These are phyloP conservation scores for Aspergillus transmontanensis DNA, from an alignment of 2,329 filamentous ascomycete species.

Conservation along the genomic window DNA sequence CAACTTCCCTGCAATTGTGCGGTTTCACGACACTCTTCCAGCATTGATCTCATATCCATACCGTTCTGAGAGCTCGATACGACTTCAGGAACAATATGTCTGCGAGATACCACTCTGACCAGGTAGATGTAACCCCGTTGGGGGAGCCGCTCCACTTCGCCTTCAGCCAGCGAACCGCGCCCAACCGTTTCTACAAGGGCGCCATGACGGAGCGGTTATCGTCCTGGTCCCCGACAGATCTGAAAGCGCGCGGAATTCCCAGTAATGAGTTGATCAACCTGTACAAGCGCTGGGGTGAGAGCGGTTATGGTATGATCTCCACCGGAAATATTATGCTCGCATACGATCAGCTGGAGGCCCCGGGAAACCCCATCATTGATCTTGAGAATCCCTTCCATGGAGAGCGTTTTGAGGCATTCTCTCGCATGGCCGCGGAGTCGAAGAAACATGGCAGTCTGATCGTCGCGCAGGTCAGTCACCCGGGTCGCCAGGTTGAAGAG, in stretches of 20 bases:
- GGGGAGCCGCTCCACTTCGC: slow-evolving; percentile 52
- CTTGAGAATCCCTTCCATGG: slow-evolving; percentile 54
- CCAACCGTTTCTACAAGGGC: slow-evolving; percentile 68
- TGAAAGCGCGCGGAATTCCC: slow-evolving; percentile 57
- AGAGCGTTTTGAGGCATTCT: slow-evolving; percentile 62
- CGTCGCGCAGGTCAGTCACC: slow-evolving; percentile 65
- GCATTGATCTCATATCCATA: not conserved
- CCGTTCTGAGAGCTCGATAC: not conserved
- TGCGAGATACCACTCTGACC: not conserved
- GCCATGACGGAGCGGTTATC: slow-evolving; percentile 68
- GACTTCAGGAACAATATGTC: not conserved
- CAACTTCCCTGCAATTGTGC: not conserved
- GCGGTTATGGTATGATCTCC: slow-evolving; percentile 57
- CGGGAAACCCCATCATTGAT: slow-evolving; percentile 63
- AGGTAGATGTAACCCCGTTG: slow-evolving; percentile 42
- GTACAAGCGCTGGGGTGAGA: slow-evolving; percentile 65
- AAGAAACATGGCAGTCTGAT: slow-evolving; percentile 62
- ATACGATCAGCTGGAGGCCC: slow-evolving; percentile 58
- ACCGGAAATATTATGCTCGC: slow-evolving; percentile 68
- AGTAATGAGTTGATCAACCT: slow-evolving; percentile 57
- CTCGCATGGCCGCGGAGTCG: slow-evolving; percentile 54
- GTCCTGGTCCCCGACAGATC: slow-evolving; percentile 59
- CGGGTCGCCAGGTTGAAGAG: slow-evolving; percentile 58
- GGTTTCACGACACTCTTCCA: not conserved
- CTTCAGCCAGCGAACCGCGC: slow-evolving; percentile 58